Evolutionary conservation across 164 flowering plant species (phyloP).

Genomic region (Tinospora cordifolia): DNA sequence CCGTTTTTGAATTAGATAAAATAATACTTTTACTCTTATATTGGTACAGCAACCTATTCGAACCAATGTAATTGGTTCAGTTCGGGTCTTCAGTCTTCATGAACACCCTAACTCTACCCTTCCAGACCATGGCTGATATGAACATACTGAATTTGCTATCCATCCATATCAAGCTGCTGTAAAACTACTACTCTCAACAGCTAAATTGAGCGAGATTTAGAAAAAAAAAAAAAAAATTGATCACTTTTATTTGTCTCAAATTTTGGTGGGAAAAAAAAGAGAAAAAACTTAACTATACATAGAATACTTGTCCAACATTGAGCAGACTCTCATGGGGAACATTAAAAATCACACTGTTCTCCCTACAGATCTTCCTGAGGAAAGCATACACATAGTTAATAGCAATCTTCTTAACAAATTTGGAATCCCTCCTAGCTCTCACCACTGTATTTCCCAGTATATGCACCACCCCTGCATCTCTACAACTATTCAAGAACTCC

Average conservation of each 20-base stretch:
- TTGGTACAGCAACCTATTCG: no score
- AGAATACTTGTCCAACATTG: constrained; percentile 79
- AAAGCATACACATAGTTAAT: constrained; percentile 86
- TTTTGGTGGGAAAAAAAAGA: background rate
- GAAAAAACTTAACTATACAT: constrained; percentile 32
- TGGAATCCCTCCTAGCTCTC: constrained; percentile 65
- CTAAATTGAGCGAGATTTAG: background rate
- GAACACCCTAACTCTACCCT: no score
- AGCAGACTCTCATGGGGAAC: constrained; percentile 83
- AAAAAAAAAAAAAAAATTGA: background rate
- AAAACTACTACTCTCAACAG: background rate
- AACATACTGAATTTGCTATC: no score
- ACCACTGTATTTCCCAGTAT: constrained; percentile 84
- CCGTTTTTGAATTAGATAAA: no score
- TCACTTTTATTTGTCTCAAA: constrained; percentile 9
- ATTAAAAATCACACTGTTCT: constrained; percentile 70
- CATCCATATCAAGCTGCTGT: no score
- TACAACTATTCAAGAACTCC: constrained; percentile 65
- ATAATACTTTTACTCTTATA: no score
- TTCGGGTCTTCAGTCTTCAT: no score
- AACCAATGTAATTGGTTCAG: no score
- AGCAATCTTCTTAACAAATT: constrained; percentile 60
- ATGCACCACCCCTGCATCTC: constrained; percentile 92
- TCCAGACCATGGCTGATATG: no score
- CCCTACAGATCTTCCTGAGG: constrained; percentile 87